A percentile compares a stretch with the other conserved stretches of the same genome.
Evolutionary conservation across 2,329 filamentous ascomycete genomes (phyloP).

Genomic region (Basipetospora chlamydospora): DNA sequence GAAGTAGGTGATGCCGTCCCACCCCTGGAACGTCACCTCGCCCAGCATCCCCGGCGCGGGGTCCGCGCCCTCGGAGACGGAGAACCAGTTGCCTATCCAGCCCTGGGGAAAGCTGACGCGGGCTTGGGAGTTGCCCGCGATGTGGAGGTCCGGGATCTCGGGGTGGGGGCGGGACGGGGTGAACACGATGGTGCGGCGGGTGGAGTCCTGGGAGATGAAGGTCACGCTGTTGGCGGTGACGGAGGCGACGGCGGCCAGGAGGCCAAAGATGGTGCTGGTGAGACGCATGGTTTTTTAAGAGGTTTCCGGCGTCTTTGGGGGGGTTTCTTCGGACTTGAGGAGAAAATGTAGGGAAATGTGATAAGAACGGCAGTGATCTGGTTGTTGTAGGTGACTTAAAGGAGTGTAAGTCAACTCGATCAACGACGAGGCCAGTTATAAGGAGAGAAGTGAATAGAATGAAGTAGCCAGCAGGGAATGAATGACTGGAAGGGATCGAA

Average conservation of each 20-base stretch:
- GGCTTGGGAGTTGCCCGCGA: conserved; percentile 22
- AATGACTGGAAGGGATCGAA: no score
- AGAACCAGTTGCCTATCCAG: conserved; percentile 37
- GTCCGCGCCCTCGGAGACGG: conserved; percentile 27
- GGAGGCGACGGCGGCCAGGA: conserved; percentile 26
- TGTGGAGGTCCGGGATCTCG: conserved; percentile 22
- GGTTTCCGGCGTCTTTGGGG: no score
- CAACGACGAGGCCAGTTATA: no score
- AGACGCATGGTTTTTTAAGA: not conserved
- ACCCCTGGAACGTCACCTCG: conserved; percentile 35
- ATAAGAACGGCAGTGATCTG: no score
- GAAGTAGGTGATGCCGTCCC: conserved; percentile 34
- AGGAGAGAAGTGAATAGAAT: no score
- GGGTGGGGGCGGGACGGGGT: conserved; percentile 25
- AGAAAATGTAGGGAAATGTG: no score
- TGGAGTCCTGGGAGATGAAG: conserved; percentile 43
- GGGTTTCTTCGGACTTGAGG: no score
- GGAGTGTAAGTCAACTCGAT: no score
- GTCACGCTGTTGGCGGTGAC: conserved; percentile 33
- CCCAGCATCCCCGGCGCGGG: conserved; percentile 35
- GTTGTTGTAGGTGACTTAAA: no score
- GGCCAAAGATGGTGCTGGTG: conserved; percentile 22
- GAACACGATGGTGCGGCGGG: conserved; percentile 34
- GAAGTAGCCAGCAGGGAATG: no score
- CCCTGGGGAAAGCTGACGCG: conserved; percentile 26